These are phyloP conservation scores for Suillus brevipes DNA, from an alignment of 768 basidiomycete genomes.

Conservation along the genomic window DNA sequence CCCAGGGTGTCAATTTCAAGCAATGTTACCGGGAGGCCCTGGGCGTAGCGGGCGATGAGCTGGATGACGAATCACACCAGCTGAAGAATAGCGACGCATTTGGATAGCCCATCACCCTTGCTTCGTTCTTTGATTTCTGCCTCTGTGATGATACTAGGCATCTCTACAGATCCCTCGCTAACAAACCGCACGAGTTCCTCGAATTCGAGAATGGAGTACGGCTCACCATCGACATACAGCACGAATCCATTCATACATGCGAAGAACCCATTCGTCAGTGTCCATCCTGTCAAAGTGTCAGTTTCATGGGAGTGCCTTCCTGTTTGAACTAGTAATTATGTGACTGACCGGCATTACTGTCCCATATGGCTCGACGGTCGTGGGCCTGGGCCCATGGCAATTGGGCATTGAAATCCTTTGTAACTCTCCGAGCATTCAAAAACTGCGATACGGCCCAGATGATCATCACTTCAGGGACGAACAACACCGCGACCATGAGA, in stretches of 20 bases:
- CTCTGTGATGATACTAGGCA: accelerated
- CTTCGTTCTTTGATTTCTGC: background rate
- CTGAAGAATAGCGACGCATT: background rate
- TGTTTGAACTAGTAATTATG: background rate
- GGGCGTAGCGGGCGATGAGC: background rate
- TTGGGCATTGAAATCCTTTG: background rate
- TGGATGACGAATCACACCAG: background rate
- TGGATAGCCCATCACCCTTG: background rate
- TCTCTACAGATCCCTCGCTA: background rate
- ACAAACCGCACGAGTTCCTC: too few species aligned
- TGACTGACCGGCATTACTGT: too few species aligned
- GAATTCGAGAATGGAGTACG: too few species aligned
- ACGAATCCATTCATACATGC: background rate
- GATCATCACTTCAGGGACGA: background rate
- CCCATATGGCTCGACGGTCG: too few species aligned
- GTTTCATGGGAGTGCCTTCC: background rate
- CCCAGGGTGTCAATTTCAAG: background rate
- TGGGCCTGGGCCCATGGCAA: too few species aligned
- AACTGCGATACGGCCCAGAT: background rate
- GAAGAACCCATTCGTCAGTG: background rate
- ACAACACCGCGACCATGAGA: background rate
- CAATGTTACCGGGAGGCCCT: background rate
- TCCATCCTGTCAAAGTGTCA: background rate
- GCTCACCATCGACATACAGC: background rate
- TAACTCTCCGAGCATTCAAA: accelerated